A percentile compares a stretch with the other conserved stretches of the same genome.
Evolutionary conservation across 257 asterid species (phyloP).

Genomic region (Scutellaria baicalensis): DNA sequence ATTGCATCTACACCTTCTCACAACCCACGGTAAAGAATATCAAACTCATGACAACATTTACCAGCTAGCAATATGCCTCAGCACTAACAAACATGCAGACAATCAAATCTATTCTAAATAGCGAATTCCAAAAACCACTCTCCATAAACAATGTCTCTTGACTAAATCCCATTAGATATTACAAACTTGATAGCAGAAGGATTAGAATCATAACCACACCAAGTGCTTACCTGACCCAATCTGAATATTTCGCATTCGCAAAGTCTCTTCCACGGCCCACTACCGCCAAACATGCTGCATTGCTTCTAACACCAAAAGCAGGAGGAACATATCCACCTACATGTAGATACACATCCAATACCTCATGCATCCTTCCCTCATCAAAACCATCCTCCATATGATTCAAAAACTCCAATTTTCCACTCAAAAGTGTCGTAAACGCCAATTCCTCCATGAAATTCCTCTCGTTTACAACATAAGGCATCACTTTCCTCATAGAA

Average conservation of each 20-base stretch:
- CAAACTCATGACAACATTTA: background rate
- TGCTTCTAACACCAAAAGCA: conserved; percentile 44
- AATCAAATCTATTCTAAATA: background rate
- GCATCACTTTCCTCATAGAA: conserved; percentile 57
- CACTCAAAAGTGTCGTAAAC: conserved; percentile 68
- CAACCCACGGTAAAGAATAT: background rate
- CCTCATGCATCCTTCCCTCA: conserved; percentile 34
- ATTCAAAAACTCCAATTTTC: conserved; percentile 36
- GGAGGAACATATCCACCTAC: conserved; percentile 60
- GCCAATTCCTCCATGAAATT: conserved; percentile 57
- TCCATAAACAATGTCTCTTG: background rate
- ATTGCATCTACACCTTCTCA: background rate
- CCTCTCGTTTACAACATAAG: conserved; percentile 42
- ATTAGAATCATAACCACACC: background rate
- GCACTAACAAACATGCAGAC: background rate
- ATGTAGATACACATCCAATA: conserved; percentile 70
- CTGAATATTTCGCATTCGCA: conserved; percentile 81
- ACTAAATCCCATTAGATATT: background rate
- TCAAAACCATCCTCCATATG: conserved; percentile 20
- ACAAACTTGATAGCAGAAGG: background rate
- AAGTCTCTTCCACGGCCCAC: conserved; percentile 76
- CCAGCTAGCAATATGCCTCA: background rate
- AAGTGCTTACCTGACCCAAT: conserved; percentile 72
- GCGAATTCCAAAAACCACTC: background rate
- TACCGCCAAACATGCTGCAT: conserved; percentile 64